Percentiles rank a stretch among this genome's conserved stretches.
phyloP scores from a whole-genome alignment of 78 protist species.

The Pigoraptor vietnamica region DNA sequence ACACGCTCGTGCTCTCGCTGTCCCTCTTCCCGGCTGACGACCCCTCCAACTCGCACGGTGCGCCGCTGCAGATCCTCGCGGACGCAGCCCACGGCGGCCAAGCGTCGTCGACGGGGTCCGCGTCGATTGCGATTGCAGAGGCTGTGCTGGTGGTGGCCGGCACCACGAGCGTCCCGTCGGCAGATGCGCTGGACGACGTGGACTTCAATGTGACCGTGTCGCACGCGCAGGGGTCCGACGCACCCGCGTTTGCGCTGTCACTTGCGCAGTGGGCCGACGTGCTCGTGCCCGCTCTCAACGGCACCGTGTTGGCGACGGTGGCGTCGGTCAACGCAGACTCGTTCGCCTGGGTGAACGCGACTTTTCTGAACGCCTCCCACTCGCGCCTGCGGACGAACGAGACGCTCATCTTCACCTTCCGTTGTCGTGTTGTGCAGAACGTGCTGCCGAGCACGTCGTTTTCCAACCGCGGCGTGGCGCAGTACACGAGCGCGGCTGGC shows the following conservation, averaged over 20 bases:
- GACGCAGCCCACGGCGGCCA: not conserved
- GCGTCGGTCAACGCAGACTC: not conserved
- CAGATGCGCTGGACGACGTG: not conserved
- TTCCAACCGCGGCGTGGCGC: not conserved
- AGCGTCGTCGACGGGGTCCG: not conserved
- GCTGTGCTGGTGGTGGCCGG: not conserved
- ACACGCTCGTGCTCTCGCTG: not conserved
- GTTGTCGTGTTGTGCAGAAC: not conserved
- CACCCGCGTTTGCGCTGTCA: not conserved
- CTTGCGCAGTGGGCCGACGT: not conserved
- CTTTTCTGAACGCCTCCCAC: not conserved
- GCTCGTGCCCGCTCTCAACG: not conserved
- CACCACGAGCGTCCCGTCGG: not conserved
- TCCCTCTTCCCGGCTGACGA: not conserved
- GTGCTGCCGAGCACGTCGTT: not conserved
- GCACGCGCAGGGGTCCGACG: not conserved
- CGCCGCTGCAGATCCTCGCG: not conserved
- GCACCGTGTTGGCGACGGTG: not conserved
- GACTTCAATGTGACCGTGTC: not conserved
- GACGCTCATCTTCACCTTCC: not conserved
- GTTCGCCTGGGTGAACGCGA: not conserved
- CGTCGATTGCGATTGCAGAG: not conserved
- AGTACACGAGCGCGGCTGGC: not conserved
- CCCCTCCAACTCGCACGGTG: not conserved
- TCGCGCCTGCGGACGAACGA: not conserved